phyloP scores from a whole-genome alignment of 176 grass and related monocot species.

The Calamus simplicifolius region DNA sequence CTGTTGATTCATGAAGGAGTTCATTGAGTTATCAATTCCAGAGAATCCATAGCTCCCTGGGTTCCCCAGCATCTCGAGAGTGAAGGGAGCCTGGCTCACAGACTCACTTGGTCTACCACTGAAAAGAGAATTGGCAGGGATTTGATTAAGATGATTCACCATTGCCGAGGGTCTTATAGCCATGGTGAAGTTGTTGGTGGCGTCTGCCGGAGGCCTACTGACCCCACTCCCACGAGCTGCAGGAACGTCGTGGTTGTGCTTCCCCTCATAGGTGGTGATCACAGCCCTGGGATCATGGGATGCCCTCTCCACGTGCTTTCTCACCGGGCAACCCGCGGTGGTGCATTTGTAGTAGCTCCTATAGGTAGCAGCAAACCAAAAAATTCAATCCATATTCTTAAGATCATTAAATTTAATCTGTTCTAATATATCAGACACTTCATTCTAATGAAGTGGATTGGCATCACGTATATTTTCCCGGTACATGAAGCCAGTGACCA shows the following conservation, averaged over 20 bases:
- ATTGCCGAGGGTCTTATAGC: not conserved
- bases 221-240: slow-evolving; percentile 55
- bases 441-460: no score
- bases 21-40: slow-evolving; percentile 14
- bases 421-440: no score
- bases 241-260: slow-evolving; percentile 95
- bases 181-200: not conserved
- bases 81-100: not conserved
- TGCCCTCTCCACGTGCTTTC: slow-evolving; percentile 98
- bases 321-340: slow-evolving; percentile 59
- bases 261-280: slow-evolving; percentile 96
- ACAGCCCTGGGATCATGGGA: slow-evolving; percentile 77
- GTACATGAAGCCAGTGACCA: no score
- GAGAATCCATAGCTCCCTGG: not conserved
- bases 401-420: no score
- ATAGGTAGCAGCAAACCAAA: no score
- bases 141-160: not conserved
- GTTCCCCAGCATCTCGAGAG: not conserved
- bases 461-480: no score
- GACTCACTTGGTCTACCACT: not conserved
- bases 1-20: slow-evolving; percentile 8
- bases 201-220: not conserved
- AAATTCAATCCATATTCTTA: no score
- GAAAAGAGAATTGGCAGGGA: not conserved
- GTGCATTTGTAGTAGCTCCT: slow-evolving; percentile 99